Conservation (phyloP, 225 moss, liverwort and hornwort genomes). For the Polytrichum commune region DNA sequence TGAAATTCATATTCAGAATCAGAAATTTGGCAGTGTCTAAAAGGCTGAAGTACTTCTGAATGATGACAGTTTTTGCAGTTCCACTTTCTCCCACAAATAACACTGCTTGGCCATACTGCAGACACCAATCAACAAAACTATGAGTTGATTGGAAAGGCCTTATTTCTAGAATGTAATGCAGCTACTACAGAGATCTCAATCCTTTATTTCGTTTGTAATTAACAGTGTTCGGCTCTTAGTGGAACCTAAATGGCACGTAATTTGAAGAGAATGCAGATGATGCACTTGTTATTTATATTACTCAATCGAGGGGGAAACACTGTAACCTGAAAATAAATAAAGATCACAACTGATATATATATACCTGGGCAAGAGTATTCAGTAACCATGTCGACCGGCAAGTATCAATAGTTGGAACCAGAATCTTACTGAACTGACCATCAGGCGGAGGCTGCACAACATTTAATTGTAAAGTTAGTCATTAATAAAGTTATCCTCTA, state of each 20-base stretch:
- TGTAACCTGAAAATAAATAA: too few species aligned
- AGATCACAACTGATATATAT: background rate
- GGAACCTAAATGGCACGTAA: too few species aligned
- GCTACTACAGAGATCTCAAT: too few species aligned
- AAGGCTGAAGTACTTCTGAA: slow-evolving; percentile 75
- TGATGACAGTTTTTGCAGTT: slow-evolving; percentile 84
- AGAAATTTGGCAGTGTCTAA: slow-evolving; percentile 49
- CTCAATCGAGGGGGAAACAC: too few species aligned
- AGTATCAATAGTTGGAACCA: slow-evolving; percentile 88
- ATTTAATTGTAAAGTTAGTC: background rate
- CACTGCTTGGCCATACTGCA: slow-evolving; percentile 63
- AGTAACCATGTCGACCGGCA: slow-evolving; percentile 81
- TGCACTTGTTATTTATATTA: too few species aligned
- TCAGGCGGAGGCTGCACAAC: slow-evolving; percentile 66
- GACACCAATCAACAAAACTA: background rate
- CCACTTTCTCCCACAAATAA: slow-evolving; percentile 94
- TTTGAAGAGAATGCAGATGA: too few species aligned
- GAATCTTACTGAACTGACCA: slow-evolving; percentile 70
- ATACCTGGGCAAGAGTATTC: slow-evolving; percentile 63
- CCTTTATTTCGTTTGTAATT: too few species aligned
- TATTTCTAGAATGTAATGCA: too few species aligned
- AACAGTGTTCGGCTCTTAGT: too few species aligned
- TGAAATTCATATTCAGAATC: slow-evolving; percentile 74
- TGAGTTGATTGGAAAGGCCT: too few species aligned
- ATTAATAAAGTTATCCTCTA: too few species aligned